phyloP scores from a whole-genome alignment of 139 green algal species.

The Picochlorum sp. region DNA sequence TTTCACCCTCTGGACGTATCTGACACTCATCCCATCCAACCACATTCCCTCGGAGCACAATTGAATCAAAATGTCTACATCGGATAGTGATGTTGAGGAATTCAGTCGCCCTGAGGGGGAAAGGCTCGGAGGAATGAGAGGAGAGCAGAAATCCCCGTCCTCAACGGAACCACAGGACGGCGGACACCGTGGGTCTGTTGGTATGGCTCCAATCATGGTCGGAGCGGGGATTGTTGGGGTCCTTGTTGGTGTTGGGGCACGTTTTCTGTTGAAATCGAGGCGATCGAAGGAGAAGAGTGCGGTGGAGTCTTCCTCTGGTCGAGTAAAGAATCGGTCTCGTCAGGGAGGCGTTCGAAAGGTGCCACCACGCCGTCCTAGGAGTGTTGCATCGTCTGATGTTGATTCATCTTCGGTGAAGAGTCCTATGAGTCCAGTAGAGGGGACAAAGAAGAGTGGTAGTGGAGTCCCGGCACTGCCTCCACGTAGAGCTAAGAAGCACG shows the following conservation, averaged over 20 bases:
- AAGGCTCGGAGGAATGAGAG: no score
- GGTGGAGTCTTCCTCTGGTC: background rate
- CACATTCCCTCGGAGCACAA: no score
- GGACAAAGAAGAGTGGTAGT: no score
- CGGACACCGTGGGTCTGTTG: background rate
- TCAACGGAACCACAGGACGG: background rate
- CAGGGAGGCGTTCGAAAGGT: background rate
- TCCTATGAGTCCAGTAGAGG: no score
- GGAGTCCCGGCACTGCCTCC: no score
- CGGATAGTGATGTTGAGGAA: no score
- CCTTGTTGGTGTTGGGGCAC: conserved; percentile 1
- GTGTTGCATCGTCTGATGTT: background rate
- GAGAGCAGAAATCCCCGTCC: no score
- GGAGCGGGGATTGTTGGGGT: background rate
- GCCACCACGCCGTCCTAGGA: background rate
- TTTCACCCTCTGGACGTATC: no score
- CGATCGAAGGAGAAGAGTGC: background rate
- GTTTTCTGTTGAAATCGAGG: background rate
- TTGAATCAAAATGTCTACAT: no score
- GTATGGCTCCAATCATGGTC: background rate
- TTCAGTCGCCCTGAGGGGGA: no score
- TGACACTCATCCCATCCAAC: no score
- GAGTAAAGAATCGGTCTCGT: background rate
- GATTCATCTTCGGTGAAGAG: background rate
- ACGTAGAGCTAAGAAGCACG: no score